Evolutionary conservation across 2,329 filamentous ascomycete species (phyloP), one percentile per base, ranked within the genome.

Genomic region (Metarhizium sp.): DNA sequence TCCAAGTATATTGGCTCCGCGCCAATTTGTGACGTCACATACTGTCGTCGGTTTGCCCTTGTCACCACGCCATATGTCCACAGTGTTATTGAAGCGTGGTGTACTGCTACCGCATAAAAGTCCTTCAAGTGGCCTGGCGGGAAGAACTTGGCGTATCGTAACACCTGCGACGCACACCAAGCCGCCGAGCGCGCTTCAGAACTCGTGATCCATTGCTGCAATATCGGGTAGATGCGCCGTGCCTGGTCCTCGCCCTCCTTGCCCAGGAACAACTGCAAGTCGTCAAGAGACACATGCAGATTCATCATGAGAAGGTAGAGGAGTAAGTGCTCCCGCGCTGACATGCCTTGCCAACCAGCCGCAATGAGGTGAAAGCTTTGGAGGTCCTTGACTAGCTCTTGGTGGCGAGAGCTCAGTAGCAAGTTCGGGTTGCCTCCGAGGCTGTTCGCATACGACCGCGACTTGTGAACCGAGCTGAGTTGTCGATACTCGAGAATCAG

Each of bases 41-140:
- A 64, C 60, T 71, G 60, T 66, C 63, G 64, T 8, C 63, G 61
- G 51, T 62, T 65, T 14, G 78, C 75, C 58, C 72, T 69, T 20
- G 71, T 75, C 6, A 85, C 74, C 0, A 88, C 79, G 0, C 85
- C 84, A 60, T 86, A 88, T 0, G 80, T 79, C 87, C 87, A 90
- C 45, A 90, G 71, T 0, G 82, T 80, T 4, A 90, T 72, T 13
- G 79, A 77, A 4, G 84, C 85, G 64, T 89, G 86, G 63, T 88
- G 87, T 0, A 88, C 77, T 0, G 80, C 82, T 6, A 89, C 80
- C 0, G 85, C 84, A 58, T 82, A 80, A 64, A 89, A 88, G 59
- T 86, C 82, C 47, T 81, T 79, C 3, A 88, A 67, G 11, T 78
- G 73, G 0, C 77, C 75, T 2, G 71, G 66, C 0, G 81, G 76